These are phyloP conservation scores for Penicillium pancosmium DNA, from an alignment of 495 filamentous ascomycete species.

Conservation along the genomic window DNA sequence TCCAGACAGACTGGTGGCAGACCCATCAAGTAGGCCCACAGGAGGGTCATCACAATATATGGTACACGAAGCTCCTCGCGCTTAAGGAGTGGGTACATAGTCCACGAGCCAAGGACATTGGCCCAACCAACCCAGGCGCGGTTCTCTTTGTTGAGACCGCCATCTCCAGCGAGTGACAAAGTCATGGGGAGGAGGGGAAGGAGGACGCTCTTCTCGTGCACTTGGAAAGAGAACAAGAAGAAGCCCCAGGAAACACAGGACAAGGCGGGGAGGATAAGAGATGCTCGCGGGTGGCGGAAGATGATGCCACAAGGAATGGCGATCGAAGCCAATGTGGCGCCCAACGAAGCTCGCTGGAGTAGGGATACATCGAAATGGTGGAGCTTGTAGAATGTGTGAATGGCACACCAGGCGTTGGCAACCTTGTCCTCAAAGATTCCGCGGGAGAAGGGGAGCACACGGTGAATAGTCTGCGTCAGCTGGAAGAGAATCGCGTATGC, in stretches of 20 bases:
- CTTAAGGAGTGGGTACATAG: constrained; percentile 86
- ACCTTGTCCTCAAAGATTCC: constrained; percentile 99
- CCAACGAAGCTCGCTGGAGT: constrained; percentile 76
- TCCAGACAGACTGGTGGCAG: constrained; percentile 75
- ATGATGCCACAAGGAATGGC: constrained; percentile 75
- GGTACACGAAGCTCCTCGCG: constrained; percentile 83
- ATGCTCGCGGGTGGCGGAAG: constrained; percentile 75
- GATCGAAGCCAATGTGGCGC: constrained; percentile 76
- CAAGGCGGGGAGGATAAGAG: constrained; percentile 75
- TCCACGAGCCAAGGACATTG: constrained; percentile 90
- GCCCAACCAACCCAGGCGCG: constrained; percentile 92
- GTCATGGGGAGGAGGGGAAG: constrained; percentile 93
- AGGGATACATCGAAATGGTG: constrained; percentile 64
- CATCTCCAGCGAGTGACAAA: constrained; percentile 73
- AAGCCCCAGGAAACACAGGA: constrained; percentile 91
- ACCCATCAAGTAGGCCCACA: constrained; percentile 91
- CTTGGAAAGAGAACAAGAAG: constrained; percentile 95
- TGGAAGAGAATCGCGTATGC: constrained; percentile 77
- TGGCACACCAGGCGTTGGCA: constrained; percentile 94
- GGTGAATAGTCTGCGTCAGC: constrained; percentile 76
- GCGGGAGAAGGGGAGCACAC: constrained; percentile 92
- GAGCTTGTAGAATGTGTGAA: constrained; percentile 87
- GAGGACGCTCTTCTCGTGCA: constrained; percentile 95
- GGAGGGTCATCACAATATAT: constrained; percentile 76
- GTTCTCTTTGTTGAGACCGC: constrained; percentile 71